Conservation (phyloP, 2,329 filamentous ascomycete genomes). For the Fusarium decemcellulare region DNA sequence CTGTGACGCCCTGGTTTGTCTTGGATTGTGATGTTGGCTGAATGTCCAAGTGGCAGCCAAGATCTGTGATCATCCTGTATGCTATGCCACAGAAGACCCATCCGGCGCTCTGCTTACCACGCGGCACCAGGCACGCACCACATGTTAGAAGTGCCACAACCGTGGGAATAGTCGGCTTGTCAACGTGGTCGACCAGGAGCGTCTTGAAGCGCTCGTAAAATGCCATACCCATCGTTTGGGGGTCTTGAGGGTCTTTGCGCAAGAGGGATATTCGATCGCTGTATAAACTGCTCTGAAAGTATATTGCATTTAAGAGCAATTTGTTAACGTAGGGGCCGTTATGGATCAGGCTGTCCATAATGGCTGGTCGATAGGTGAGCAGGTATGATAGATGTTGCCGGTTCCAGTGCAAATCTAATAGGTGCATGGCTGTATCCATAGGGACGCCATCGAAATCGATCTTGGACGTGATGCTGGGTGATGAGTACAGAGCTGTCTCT, state of each 20-base stretch:
- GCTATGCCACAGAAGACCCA: constrained; percentile 68
- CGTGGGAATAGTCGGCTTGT: constrained; percentile 8
- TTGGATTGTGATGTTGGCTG: background rate
- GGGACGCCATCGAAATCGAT: constrained; percentile 69
- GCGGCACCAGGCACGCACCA: constrained; percentile 53
- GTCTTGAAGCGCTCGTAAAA: constrained; percentile 13
- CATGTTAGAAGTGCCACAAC: constrained; percentile 4
- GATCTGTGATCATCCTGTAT: constrained; percentile 58
- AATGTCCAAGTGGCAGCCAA: constrained; percentile 59
- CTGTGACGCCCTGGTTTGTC: background rate
- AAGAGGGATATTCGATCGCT: constrained; percentile 63
- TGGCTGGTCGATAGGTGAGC: constrained; percentile 66
- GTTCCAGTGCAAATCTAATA: constrained; percentile 67
- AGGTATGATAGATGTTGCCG: constrained; percentile 62
- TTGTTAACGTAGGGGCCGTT: constrained; percentile 71
- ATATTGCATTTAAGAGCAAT: constrained; percentile 68
- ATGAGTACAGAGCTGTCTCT: background rate
- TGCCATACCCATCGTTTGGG: constrained; percentile 37
- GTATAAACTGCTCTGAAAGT: constrained; percentile 58
- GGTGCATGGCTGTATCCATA: constrained; percentile 64
- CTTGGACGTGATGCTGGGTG: background rate
- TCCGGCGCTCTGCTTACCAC: constrained; percentile 57
- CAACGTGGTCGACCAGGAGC: constrained; percentile 2
- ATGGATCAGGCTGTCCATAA: constrained; percentile 68
- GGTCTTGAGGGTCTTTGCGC: constrained; percentile 68